These are phyloP conservation scores for Saccharomyces paradoxus DNA, from an alignment of 805 yeast genomes.

Conservation along the genomic window DNA sequence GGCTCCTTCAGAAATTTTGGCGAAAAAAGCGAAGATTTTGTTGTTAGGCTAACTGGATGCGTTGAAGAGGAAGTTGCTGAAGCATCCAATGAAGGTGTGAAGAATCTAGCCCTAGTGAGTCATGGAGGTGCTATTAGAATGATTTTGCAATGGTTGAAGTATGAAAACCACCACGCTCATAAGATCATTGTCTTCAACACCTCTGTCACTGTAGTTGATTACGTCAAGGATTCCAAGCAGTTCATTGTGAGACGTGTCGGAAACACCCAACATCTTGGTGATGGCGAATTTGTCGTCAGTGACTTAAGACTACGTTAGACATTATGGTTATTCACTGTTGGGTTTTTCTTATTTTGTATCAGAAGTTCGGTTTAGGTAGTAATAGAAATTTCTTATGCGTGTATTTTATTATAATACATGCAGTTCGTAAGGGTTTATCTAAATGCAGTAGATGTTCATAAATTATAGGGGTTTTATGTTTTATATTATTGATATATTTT, in stretches of 20 bases:
- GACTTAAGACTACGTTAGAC: constrained; percentile 41
- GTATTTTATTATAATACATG: not conserved
- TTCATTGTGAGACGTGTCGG: constrained; percentile 52
- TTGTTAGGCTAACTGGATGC: constrained; percentile 40
- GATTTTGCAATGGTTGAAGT: constrained; percentile 43
- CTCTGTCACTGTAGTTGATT: constrained; percentile 60
- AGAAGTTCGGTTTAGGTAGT: not conserved
- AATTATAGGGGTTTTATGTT: not conserved
- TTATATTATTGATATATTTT: not conserved
- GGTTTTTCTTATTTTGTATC: not conserved
- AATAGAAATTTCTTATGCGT: not conserved
- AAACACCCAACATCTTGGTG: constrained; percentile 60
- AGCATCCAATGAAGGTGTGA: constrained; percentile 21
- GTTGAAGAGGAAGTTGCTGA: constrained; percentile 38
- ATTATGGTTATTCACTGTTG: not conserved
- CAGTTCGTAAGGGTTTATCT: not conserved
- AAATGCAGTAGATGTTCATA: not conserved
- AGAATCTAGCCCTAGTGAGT: constrained; percentile 54
- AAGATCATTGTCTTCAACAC: constrained; percentile 63
- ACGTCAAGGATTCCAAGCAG: constrained; percentile 32
- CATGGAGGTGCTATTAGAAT: constrained; percentile 79
- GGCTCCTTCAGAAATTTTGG: constrained; percentile 55
- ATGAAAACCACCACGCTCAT: constrained; percentile 35
- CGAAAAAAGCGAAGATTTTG: constrained; percentile 43
- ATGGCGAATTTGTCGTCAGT: constrained; percentile 39